Base-by-base conservation (phyloP, 331 rosid species). In the Erythrophleum ivorense region DNA sequence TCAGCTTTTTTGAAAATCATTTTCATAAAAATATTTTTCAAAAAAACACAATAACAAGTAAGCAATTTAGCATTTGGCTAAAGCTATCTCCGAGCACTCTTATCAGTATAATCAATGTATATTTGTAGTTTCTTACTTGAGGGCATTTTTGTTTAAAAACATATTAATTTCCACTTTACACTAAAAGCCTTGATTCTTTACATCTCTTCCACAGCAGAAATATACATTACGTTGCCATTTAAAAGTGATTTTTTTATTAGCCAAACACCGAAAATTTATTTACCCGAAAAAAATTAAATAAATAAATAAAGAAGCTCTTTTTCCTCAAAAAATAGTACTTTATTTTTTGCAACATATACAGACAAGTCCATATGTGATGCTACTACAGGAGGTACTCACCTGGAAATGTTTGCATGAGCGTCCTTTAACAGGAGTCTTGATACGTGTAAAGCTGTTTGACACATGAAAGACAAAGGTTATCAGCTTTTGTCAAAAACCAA, bases 371-470 rank as follows among this genome's bases (percentile, higher is more conserved):
- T 52, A 69, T 36, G 46, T 83, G 58, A 74, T 70, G 78, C 60
- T 41, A 85, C 69, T 16, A 41, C 52, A 81, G 38, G 68, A 84
- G 81, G 71, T 73, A 80, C 85, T 87, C 79, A 85, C 98, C 97
- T 92, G 99, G 80, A 85, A 89, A 87, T 96, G 99, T 81, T 92
- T 96, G 86, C 99, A 96, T 63, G 85, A 88, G 78, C 15, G 85
- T 65, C 99, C 98, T 88, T 96, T 96, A 87, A 94, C 97, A 78
- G 98, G 99, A 87, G 87, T 85, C 88, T 85, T 86, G 77, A 94
- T 94, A 21, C 97, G 96, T 1, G 85, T 76, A 81, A 74, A 88
- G 87, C 98, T 96, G 88, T 88, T 83, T 85, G 13, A 69, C 33
- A 85, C 53, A 86, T 71, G 83, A 29, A 73, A 73, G 58, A 55